phyloP scores from a whole-genome alignment of 768 basidiomycete genomes.

The Albatrellus ellisii region DNA sequence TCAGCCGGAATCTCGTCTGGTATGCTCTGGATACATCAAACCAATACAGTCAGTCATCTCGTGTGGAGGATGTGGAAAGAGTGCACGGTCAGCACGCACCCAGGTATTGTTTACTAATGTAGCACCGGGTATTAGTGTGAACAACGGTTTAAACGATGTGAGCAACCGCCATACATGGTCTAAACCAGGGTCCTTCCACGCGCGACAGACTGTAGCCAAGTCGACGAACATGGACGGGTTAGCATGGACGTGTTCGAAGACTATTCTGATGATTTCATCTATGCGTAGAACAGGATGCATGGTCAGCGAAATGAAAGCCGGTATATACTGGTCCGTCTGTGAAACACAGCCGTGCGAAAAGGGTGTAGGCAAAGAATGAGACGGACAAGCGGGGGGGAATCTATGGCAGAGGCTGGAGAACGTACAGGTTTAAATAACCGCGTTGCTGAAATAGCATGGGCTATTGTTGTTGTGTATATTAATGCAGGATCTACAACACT shows the following conservation, averaged over 20 bases:
- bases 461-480: too few relatives aligned
- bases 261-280: conserved; percentile 12
- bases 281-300: conserved; percentile 14
- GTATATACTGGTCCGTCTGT: too few relatives aligned
- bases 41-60: too few relatives aligned
- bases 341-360: too few relatives aligned
- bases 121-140: conserved; percentile 10
- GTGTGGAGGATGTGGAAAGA: too few relatives aligned
- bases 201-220: conserved; percentile 12
- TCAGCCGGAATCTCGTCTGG: not conserved
- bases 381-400: too few relatives aligned
- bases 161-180: conserved; percentile 13
- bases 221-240: conserved; percentile 8
- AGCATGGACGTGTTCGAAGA: conserved; percentile 8
- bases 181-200: conserved; percentile 13
- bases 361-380: too few relatives aligned
- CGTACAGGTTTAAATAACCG: too few relatives aligned
- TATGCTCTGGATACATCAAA: not conserved
- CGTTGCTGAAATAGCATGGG: too few relatives aligned
- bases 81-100: not conserved
- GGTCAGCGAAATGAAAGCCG: too few relatives aligned
- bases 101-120: not conserved
- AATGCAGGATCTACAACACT: too few relatives aligned
- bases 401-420: too few relatives aligned
- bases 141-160: conserved; percentile 10